Evolutionary conservation across 1,284 basidiomycete species (phyloP), one percentile per base, ranked within the genome.

Genomic region (Ustilago tritici): DNA sequence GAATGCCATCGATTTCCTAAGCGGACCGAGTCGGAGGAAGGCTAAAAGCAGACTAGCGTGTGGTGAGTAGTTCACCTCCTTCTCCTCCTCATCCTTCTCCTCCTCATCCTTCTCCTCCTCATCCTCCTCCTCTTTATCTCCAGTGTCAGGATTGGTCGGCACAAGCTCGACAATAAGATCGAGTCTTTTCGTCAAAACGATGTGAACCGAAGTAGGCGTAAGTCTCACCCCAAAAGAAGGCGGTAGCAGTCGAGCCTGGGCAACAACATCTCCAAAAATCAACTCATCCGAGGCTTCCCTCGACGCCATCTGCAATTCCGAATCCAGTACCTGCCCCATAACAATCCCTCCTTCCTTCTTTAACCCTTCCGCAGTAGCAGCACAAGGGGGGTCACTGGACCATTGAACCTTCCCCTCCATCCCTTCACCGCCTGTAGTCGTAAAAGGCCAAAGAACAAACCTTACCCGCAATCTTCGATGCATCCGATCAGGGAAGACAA

Each of bases 401-500:
- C 82, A 82, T 9, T 74, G 62, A 3, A 64, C 15, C 50, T 43
- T 41, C 7, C 43, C 8, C 3, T 28, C 23, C 28, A 11, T 36
- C 34, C 15, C 40, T 19, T 23, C 0, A 8, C 43, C 8, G 5
- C 32, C 9, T n/a, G 60, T 23, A 2, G 52, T 9, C 1, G n/a
- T 36, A 28, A 57, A 1, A 8, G 57, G 68, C 61, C 70, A 71
- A 1, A 80, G 57, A 14, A 78, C 56, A 31, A 83, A 75, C 2
- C 63, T 38, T 12, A 81, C 77, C 0, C 73, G 70, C 14, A 83
- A 56, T n/a, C 71, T 61, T 6, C 76, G 66, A 56, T 73, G 60
- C 43, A 76, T 47, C 2, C 82, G 65, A 55, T 81, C 79, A 3
- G 82, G 80, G 28, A 83, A 83, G 1, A 77, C 79, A 5, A 83